Percentiles rank a stretch among this genome's conserved stretches.
These are phyloP conservation scores for Calocybe gangraenosa DNA, from an alignment of 768 basidiomycete species.

Conservation along the genomic window DNA sequence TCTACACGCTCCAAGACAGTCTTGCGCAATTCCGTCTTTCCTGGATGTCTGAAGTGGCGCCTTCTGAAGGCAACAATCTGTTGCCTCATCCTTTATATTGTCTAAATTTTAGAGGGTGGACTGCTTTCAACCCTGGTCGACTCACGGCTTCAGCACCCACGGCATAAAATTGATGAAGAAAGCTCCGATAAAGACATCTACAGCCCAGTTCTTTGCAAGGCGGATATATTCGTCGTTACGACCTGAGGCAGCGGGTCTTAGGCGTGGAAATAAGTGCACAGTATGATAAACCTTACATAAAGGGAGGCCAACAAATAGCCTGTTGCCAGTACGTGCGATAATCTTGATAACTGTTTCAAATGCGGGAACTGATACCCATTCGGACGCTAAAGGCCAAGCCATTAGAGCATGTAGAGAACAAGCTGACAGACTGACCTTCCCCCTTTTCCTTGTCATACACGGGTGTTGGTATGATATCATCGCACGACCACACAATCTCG, in stretches of 20 bases:
- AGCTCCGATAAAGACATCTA: conserved; percentile 2
- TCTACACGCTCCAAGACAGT: background rate
- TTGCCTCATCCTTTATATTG: background rate
- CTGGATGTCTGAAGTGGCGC: background rate
- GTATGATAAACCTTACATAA: background rate
- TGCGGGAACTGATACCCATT: conserved; percentile 1
- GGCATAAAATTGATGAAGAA: conserved; percentile 7
- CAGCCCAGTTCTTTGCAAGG: conserved; percentile 3
- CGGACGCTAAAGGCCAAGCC: background rate
- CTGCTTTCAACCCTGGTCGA: too few species aligned
- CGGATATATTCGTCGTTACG: conserved; percentile 1
- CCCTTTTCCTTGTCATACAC: background rate
- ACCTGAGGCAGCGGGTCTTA: background rate
- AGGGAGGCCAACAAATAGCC: conserved; percentile 6
- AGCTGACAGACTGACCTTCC: background rate
- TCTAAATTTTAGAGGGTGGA: background rate
- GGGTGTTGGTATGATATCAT: background rate
- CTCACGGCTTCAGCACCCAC: conserved; percentile 3
- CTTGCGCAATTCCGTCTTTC: background rate
- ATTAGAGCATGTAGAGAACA: background rate
- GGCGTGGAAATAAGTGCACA: background rate
- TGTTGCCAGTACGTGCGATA: background rate
- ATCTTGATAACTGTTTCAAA: conserved; percentile 1
- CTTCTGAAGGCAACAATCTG: conserved; percentile 1
- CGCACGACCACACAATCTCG: background rate